Evolutionary conservation across 2,329 filamentous ascomycete genomes (phyloP).

Genomic region (Zasmidium citrigriseum): DNA sequence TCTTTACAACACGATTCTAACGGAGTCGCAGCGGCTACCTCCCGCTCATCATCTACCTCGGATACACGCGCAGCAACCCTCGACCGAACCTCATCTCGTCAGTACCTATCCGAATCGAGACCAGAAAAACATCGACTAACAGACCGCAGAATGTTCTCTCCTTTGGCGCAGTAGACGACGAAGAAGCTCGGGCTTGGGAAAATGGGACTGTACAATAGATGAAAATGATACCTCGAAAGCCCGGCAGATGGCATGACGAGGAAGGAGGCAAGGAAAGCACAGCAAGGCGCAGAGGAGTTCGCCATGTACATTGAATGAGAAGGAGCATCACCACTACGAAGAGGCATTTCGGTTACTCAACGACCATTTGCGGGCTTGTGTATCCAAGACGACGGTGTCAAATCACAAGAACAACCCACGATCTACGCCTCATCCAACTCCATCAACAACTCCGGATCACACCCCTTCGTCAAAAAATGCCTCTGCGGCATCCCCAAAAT

Average conservation of each 20-base stretch:
- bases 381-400: background rate
- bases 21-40: constrained; percentile 76
- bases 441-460: background rate
- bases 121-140: constrained; percentile 11
- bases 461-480: background rate
- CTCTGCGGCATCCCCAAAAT: background rate
- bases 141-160: constrained; percentile 30
- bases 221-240: background rate
- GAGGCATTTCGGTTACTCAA: no score
- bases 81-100: constrained; percentile 77
- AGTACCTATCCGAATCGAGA: background rate
- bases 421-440: background rate
- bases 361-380: no score
- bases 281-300: constrained; percentile 15
- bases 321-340: constrained; percentile 1
- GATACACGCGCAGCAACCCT: constrained; percentile 92
- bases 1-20: constrained; percentile 13
- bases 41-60: constrained; percentile 93
- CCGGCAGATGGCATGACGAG: background rate
- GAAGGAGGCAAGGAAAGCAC: constrained; percentile 13
- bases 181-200: background rate
- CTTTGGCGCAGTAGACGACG: constrained; percentile 32
- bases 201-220: constrained; percentile 21
- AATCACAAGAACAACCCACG: background rate
- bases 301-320: background rate